Evolutionary conservation across 495 filamentous ascomycete genomes (phyloP).

Genomic region (Tuber magnatum): DNA sequence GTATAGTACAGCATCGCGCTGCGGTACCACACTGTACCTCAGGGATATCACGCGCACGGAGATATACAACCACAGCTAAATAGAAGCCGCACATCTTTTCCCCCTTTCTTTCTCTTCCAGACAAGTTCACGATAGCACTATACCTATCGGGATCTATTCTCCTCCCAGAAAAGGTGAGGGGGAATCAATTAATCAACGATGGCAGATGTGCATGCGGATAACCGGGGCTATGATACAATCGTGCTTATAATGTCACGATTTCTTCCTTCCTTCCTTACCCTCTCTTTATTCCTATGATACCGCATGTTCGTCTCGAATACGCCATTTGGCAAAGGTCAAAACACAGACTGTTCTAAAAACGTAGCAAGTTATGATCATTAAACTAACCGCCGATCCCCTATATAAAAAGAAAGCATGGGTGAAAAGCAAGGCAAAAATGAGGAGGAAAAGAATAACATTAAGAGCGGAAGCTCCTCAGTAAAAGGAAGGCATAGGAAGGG

Average conservation of each 20-base stretch:
- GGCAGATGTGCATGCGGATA: too few relatives aligned
- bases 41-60: too few relatives aligned
- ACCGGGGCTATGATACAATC: background rate
- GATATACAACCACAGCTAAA: too few relatives aligned
- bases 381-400: background rate
- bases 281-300: background rate
- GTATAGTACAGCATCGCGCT: too few relatives aligned
- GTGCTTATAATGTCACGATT: background rate
- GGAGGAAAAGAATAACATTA: background rate
- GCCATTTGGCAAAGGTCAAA: background rate
- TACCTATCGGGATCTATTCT: too few relatives aligned
- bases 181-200: too few relatives aligned
- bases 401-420: background rate
- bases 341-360: background rate
- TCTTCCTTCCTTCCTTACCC: background rate
- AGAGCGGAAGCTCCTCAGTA: background rate
- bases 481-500: background rate
- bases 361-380: background rate
- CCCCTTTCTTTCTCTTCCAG: too few relatives aligned
- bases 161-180: too few relatives aligned
- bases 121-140: too few relatives aligned
- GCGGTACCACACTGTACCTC: too few relatives aligned
- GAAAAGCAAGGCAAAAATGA: background rate
- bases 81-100: too few relatives aligned
- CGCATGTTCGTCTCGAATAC: background rate